phyloP scores from a whole-genome alignment of 2,329 filamentous ascomycete genomes.

The Alternaria sp. region DNA sequence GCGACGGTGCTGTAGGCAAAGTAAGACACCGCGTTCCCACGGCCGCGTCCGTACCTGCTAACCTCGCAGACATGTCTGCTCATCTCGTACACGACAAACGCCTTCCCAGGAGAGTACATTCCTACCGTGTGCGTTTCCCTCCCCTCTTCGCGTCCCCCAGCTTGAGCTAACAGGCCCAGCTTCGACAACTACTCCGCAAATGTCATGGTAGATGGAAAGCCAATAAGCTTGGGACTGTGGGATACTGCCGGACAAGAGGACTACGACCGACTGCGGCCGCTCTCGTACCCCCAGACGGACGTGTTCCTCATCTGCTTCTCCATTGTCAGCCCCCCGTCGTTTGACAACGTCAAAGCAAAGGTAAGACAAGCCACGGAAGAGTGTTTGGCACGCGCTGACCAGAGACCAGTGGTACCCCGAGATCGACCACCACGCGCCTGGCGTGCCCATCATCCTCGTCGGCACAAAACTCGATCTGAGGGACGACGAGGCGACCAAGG shows the following conservation, averaged over 20 bases:
- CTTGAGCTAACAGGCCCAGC: conserved; percentile 58
- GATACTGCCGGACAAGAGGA: conserved; percentile 99
- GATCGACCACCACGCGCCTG: conserved; percentile 95
- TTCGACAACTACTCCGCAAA: conserved; percentile 99
- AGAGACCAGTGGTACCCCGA: conserved; percentile 86
- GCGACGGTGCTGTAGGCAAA: conserved; percentile 99
- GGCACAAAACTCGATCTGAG: conserved; percentile 96
- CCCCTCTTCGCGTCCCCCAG: conserved; percentile 11
- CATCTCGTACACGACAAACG: conserved; percentile 99
- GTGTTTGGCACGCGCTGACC: conserved; percentile 25
- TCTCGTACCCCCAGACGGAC: conserved; percentile 98
- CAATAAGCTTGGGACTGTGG: conserved; percentile 95
- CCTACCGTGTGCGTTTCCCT: conserved; percentile 81
- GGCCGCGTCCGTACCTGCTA: conserved; percentile 32
- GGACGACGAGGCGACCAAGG: conserved; percentile 84
- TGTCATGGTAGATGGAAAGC: conserved; percentile 98
- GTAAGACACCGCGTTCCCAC: conserved; percentile 61
- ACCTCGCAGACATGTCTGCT: conserved; percentile 87
- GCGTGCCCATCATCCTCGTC: conserved; percentile 95
- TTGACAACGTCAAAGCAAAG: conserved; percentile 99
- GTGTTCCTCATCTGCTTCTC: conserved; percentile 99
- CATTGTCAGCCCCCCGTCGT: conserved; percentile 95
- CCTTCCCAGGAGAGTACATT: conserved; percentile 99
- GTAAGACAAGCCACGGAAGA: conserved; percentile 59
- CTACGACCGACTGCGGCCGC: conserved; percentile 92